Evolutionary conservation across 1,284 basidiomycete species (phyloP).

Genomic region (Naganishia sp.): DNA sequence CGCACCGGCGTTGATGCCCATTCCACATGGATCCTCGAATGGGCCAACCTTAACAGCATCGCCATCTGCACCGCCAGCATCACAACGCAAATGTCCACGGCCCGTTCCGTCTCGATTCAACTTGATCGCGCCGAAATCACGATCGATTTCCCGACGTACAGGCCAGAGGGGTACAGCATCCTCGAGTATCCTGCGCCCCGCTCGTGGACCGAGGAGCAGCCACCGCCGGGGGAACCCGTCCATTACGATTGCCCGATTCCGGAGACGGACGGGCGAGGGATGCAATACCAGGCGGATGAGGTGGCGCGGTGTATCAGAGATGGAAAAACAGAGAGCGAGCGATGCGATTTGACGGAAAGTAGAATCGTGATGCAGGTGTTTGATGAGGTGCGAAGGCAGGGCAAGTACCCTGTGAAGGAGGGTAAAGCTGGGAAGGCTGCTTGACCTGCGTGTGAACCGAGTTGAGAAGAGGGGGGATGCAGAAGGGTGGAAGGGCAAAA

Average conservation of each 20-base stretch:
- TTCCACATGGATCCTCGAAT: slow-evolving; percentile 74
- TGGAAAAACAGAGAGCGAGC: slow-evolving; percentile 70
- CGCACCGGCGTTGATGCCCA: slow-evolving; percentile 76
- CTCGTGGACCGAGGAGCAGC: slow-evolving; percentile 39
- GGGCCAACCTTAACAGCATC: slow-evolving; percentile 54
- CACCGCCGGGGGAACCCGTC: slow-evolving; percentile 58
- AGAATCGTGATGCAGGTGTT: slow-evolving; percentile 75
- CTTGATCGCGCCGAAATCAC: slow-evolving; percentile 47
- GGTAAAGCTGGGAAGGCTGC: slow-evolving; percentile 14
- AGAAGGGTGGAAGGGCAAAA: background rate
- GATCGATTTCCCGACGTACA: slow-evolving; percentile 37
- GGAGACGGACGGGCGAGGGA: slow-evolving; percentile 52
- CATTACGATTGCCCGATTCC: slow-evolving; percentile 59
- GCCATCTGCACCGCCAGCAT: slow-evolving; percentile 36
- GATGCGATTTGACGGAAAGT: slow-evolving; percentile 76
- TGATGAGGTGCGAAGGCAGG: slow-evolving; percentile 64
- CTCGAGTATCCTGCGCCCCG: slow-evolving; percentile 29
- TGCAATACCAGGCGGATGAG: slow-evolving; percentile 59
- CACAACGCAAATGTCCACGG: slow-evolving; percentile 41
- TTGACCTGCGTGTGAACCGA: background rate
- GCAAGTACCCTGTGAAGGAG: slow-evolving; percentile 36
- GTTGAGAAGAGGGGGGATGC: background rate
- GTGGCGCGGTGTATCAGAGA: slow-evolving; percentile 76
- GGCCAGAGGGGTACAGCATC: slow-evolving; percentile 28
- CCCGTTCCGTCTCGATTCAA: slow-evolving; percentile 40